Evolutionary conservation across 2,329 filamentous ascomycete species (phyloP), one percentile per base, ranked within the genome.

Genomic region (Venturia oleaginea): DNA sequence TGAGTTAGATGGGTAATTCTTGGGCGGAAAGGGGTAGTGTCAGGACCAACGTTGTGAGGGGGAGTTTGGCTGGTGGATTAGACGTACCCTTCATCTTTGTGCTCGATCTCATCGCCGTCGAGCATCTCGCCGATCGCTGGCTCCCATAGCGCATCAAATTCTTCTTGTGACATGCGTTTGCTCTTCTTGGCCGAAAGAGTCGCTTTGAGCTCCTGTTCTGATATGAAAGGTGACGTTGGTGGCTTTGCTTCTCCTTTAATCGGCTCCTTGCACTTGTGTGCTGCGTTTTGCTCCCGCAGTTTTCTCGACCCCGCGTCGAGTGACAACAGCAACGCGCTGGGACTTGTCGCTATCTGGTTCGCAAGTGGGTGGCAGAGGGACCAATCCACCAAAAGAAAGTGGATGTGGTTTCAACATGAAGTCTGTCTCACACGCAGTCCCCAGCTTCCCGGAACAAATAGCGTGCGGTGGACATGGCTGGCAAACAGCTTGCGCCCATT

Each of bases 341-440:
- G 89, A 91, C 75, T 96, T 97, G 71, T 95, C 91, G 66, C 92
- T 92, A 75, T 99, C 95, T 0, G 94, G 90, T 76, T 97, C 93
- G 75, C 94, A 99, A 4, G 91, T 92, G 1, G 95, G 93, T 6
- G 92, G 86, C 10, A 99, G 78, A 8, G 94, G 94, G 11, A 99
- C 78, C 3, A 95, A 72, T 0, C 94, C 92, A 60, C 87, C 86
- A 0, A 97, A 74, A 0, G 92, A 88, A 27, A 97, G 80, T 0
- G 93, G 92, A 73, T 97, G 93, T 0, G 86, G 84, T 71, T 89
- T 89, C 43, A 94, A 81, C 59, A 99, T 83, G 71, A 96, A 99
- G 72, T 93, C 94, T 62, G 84, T 82, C 69, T 97, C 92, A 75
- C 94, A 99, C 32, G 84, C 83, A 10, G 90, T 89, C 40, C 86